Evolutionary conservation across 1,284 basidiomycete genomes (phyloP), one percentile per base, ranked within the genome.

Genomic region (Sanghuangporus baumii): DNA sequence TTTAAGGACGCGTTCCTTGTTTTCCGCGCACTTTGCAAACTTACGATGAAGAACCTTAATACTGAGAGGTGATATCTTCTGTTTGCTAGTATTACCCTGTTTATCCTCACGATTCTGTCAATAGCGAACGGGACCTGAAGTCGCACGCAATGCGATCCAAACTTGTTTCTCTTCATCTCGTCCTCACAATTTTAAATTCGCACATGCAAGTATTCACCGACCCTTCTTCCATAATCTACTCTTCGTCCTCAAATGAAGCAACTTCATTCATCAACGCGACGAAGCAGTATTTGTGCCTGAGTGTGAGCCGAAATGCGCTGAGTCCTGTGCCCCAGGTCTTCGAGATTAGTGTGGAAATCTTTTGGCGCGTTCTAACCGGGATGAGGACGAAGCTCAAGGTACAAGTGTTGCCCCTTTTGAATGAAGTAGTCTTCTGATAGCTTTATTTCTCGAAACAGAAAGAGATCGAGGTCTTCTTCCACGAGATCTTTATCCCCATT

Each of bases 401-500:
- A 61, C 48, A 69, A 59, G 8, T 6, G 46, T 14, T 61, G 43
- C 62, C 14, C 54, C 41, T 61, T 23, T 55, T 31, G 37, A 54
- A 26, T 12, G 14, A 37, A 34, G 20, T 59, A 34, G 7, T 14
- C 12, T 55, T 16, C 31, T 55, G 54, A 62, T 36, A 55, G 51
- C 8, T 34, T 56, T 59, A 58, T 61, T 26, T 41, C 34, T 57
- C 51, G 54, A 52, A 68, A 41, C 71, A 95, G 93, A 98, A 98
- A 91, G 98, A 99, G 77, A 98, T 99, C 66, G 97, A 98, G 74
- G 96, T 99, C 43, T 81, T 99, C 38, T 76, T 99, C 61, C 97
- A 98, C 72, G 97, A 99, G 73, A 99, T 99, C 70, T 99, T 99
- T 79, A 87, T 99, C 64, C 97, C 97, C 1, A 98, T 99, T 59